A percentile compares a stretch with the other conserved stretches of the same genome.
These are phyloP conservation scores for Hypoxylon fragiforme DNA, from an alignment of 495 filamentous ascomycete species.

Conservation along the genomic window DNA sequence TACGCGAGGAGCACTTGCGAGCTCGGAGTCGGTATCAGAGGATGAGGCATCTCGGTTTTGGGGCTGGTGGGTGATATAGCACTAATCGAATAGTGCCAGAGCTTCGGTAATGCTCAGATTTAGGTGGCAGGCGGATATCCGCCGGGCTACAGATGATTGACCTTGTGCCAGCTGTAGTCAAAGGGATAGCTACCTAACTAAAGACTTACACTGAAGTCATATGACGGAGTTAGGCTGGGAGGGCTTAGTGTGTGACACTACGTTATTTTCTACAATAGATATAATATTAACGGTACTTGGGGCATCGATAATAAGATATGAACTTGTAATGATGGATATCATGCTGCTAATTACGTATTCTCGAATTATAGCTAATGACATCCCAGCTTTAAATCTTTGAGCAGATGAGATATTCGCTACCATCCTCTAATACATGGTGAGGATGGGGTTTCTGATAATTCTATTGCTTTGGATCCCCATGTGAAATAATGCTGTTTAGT, in stretches of 20 bases:
- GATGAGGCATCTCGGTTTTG: slow-evolving; percentile 15
- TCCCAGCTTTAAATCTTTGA: not conserved
- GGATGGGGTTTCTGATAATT: not conserved
- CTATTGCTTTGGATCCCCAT: no score
- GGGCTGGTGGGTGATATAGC: slow-evolving; percentile 8
- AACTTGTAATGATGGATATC: not conserved
- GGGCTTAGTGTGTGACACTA: slow-evolving; percentile 3
- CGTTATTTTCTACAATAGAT: slow-evolving; percentile 19
- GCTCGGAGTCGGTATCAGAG: slow-evolving; percentile 23
- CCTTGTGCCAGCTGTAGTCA: not conserved
- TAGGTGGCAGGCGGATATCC: slow-evolving; percentile 1
- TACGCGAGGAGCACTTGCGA: slow-evolving; percentile 22
- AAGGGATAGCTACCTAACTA: not conserved
- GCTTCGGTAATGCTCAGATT: not conserved
- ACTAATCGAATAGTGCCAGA: not conserved
- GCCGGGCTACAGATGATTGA: not conserved
- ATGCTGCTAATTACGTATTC: not conserved
- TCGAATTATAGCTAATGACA: no score
- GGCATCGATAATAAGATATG: slow-evolving; percentile 22
- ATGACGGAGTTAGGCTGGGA: not conserved
- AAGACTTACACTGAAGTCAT: not conserved
- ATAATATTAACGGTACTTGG: slow-evolving; percentile 22
- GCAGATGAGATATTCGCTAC: not conserved
- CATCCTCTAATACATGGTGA: not conserved
- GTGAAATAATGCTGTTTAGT: no score